These are phyloP conservation scores for Puccinia novopanici DNA, from an alignment of 1,284 basidiomycete genomes.

Conservation along the genomic window DNA sequence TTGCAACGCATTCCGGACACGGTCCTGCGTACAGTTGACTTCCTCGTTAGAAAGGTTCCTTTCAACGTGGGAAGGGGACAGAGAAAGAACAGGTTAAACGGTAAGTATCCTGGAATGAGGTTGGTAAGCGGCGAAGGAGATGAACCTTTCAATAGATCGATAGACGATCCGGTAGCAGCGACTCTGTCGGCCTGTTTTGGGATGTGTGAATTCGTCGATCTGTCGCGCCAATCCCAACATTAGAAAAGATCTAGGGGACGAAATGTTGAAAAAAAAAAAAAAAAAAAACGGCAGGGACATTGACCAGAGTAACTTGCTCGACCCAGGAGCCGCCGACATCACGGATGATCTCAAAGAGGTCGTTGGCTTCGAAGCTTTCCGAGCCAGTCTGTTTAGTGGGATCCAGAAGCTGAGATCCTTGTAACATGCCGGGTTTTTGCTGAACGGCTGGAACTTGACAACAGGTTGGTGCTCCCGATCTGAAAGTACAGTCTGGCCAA, in stretches of 20 bases:
- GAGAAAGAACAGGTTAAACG: neutral
- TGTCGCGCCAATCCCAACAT: neutral
- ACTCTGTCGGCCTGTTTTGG: conserved; percentile 77
- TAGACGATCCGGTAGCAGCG: conserved; percentile 91
- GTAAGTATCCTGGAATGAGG: neutral
- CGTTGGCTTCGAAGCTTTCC: conserved; percentile 80
- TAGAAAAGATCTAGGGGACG: neutral
- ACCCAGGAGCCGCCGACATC: conserved; percentile 88
- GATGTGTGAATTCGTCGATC: conserved; percentile 88
- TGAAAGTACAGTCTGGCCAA: neutral
- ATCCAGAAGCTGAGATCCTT: conserved; percentile 50
- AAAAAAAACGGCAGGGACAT: no score
- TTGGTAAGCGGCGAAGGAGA: neutral
- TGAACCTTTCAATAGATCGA: conserved; percentile 89
- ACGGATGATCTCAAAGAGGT: conserved; percentile 91
- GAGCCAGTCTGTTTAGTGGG: neutral
- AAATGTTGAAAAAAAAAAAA: neutral
- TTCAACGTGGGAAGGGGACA: neutral
- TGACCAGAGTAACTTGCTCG: conserved; percentile 76
- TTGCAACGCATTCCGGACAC: conserved; percentile 61
- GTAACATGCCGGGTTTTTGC: conserved; percentile 44
- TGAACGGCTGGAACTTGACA: conserved; percentile 60
- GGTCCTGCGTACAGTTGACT: conserved; percentile 73
- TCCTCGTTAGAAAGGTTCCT: conserved; percentile 88
- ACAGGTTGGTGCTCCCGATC: conserved; percentile 67